Base-by-base conservation (phyloP, 129 eudicot species). In the Tanacetum coccineum region DNA sequence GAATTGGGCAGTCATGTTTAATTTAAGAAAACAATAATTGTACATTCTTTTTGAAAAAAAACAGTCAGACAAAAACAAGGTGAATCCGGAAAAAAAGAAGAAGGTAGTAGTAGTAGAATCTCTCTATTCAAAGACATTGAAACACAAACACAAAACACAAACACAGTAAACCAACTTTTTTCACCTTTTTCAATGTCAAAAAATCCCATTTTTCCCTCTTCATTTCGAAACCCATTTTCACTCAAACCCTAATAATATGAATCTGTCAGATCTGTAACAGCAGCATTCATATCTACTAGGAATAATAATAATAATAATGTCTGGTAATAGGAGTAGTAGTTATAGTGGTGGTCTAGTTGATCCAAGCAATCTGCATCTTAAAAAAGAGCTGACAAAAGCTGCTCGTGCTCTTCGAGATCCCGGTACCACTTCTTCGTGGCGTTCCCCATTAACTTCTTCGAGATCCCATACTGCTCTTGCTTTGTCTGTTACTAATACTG, bases 321-420 rank as follows among this genome's bases (percentile, higher is more conserved):
- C 83, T 32, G 81, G 71, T 42, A 80, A 66, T 71, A 74, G 76
- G 45, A 68, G 68, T 28, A 57, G 84, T 2, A 68, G 70, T 32
- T 72, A 83, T 5, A 80, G 77, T 46, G 84, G 83, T 11, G 82
- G 79, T 6, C 82, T 78, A 25, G 78, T 83, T 83, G 98, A 92
- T 81, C 96, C 98, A 4, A 87, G 98, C 74, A 92, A 88, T 71
- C 75, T 86, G 76, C 98, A 92, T 86, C 91, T 92, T 80, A 88
- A 86, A 81, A 92, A 84, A 59, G 96, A 92, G 66, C 66, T 92
- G 36, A 92, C 95, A 13, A 92, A 88, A 76, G 96, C 98, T 39
- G 80, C 98, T 36, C 67, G 88, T 4, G 86, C 72, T 22, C 56
- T 91, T 15, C 78, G 88, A 71, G 98, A 91, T 75, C 98, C 96